These are phyloP conservation scores for Scenedesmus sp. DNA, from an alignment of 163 green algal species.

Conservation along the genomic window DNA sequence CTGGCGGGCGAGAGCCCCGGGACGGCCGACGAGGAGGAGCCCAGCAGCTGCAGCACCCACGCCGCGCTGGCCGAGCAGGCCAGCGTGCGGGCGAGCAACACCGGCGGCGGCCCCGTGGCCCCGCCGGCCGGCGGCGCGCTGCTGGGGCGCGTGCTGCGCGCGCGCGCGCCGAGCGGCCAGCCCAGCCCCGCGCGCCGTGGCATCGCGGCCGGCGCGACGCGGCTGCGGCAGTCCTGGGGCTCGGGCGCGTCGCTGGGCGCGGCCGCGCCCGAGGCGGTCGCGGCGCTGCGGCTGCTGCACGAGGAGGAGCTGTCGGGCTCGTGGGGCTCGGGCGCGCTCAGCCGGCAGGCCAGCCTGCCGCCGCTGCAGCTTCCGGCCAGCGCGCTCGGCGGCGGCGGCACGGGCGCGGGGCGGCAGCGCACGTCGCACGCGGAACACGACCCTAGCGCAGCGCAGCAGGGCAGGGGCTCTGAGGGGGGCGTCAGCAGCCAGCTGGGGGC, in stretches of 20 bases:
- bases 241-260: slow-evolving; percentile 2
- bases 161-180: too few relatives aligned
- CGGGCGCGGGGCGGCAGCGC: neutral
- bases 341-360: slow-evolving; percentile 20
- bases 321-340: slow-evolving; percentile 19
- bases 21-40: too few relatives aligned
- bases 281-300: slow-evolving; percentile 5
- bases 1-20: too few relatives aligned
- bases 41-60: too few relatives aligned
- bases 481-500: neutral
- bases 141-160: too few relatives aligned
- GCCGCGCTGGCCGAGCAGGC: neutral
- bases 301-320: slow-evolving; percentile 1
- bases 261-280: neutral
- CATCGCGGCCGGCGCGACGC: too few relatives aligned
- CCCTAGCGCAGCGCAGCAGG: neutral
- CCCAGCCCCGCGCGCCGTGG: too few relatives aligned
- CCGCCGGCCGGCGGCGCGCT: too few relatives aligned
- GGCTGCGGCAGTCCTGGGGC: slow-evolving; percentile 15
- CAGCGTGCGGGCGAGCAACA: slow-evolving; percentile 12
- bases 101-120: neutral
- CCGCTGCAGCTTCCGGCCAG: slow-evolving; percentile 4
- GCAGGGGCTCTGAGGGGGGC: neutral
- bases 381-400: neutral
- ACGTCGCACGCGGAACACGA: neutral